These are phyloP conservation scores for Mrakia frigida DNA, from an alignment of 768 basidiomycete genomes.

Conservation along the genomic window DNA sequence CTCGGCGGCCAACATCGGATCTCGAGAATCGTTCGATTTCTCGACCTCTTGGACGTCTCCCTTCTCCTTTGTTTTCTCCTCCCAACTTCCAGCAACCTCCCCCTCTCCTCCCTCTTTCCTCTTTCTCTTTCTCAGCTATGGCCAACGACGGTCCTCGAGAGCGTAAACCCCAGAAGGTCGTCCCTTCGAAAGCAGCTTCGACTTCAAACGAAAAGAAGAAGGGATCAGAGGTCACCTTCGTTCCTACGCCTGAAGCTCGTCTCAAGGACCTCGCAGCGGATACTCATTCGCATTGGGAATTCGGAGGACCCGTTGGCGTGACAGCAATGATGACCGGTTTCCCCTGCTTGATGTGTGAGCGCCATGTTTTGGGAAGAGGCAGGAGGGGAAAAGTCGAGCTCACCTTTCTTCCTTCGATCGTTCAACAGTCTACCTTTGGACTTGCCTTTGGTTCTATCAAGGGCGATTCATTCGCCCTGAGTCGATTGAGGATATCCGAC, in stretches of 20 bases:
- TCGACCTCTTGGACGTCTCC: not conserved
- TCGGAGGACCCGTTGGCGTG: conserved; percentile 90
- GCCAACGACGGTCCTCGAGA: conserved; percentile 10
- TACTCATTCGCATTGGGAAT: conserved; percentile 62
- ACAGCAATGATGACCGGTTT: conserved; percentile 90
- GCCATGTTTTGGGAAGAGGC: too few species aligned
- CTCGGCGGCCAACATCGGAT: too few species aligned
- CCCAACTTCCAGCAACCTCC: not conserved
- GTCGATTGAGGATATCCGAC: conserved; percentile 58
- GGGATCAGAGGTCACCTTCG: not conserved
- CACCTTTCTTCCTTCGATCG: not conserved
- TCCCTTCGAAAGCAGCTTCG: not conserved
- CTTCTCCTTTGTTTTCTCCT: not conserved
- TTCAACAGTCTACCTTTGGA: conserved; percentile 76
- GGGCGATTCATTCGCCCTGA: conserved; percentile 68
- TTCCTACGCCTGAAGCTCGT: conserved; percentile 5
- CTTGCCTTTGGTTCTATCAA: conserved; percentile 93
- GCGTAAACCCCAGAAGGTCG: not conserved
- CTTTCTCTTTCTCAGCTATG: not conserved
- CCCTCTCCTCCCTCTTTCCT: not conserved
- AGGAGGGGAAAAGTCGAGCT: conserved; percentile 4
- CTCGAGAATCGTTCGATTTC: not conserved
- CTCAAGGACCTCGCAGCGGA: conserved; percentile 11
- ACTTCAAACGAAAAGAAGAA: not conserved
- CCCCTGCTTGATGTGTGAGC: conserved; percentile 76